A percentile compares a stretch with the other conserved stretches of the same genome.
phyloP scores from a whole-genome alignment of 139 green algal genomes.

The Zygnema circumcarinatum region DNA sequence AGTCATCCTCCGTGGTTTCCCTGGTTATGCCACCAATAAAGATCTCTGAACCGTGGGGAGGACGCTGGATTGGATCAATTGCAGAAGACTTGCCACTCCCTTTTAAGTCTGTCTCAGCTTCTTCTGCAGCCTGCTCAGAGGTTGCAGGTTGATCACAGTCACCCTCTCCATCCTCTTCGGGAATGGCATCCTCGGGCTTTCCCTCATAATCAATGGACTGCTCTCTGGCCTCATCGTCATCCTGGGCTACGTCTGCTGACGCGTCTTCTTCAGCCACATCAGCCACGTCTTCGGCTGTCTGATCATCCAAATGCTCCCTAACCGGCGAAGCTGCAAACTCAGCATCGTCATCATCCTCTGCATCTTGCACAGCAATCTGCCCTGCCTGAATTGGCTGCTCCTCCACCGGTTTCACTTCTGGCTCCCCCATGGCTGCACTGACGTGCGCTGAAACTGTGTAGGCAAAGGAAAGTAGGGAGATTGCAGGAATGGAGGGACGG shows the following conservation, averaged over 20 bases:
- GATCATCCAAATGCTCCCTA: constrained; percentile 19
- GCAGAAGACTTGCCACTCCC: not conserved
- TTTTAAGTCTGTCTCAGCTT: not conserved
- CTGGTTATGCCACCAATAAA: constrained; percentile 51
- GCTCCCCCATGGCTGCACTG: not conserved
- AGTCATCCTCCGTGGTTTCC: constrained; percentile 52
- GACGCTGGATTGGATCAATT: constrained; percentile 32
- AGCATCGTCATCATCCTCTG: not conserved
- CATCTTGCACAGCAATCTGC: not conserved
- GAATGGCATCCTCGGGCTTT: constrained; percentile 38
- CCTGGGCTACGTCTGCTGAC: constrained; percentile 18
- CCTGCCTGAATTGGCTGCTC: not conserved
- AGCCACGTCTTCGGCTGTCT: constrained; percentile 17
- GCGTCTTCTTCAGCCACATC: constrained; percentile 22
- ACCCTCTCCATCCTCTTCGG: constrained; percentile 40
- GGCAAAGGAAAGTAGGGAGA: not conserved
- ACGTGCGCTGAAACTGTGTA: not conserved
- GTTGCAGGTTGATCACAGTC: constrained; percentile 15
- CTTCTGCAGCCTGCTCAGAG: constrained; percentile 22
- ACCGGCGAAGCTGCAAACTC: not conserved
- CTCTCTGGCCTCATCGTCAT: constrained; percentile 31
- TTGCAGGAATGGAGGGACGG: not conserved
- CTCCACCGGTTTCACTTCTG: constrained; percentile 2
- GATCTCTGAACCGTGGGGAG: constrained; percentile 54
- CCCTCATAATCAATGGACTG: constrained; percentile 15